A percentile compares a stretch with the other conserved stretches of the same genome.
Conservation (phyloP, 169 alveolate species). For the Cytauxzoon felis region DNA sequence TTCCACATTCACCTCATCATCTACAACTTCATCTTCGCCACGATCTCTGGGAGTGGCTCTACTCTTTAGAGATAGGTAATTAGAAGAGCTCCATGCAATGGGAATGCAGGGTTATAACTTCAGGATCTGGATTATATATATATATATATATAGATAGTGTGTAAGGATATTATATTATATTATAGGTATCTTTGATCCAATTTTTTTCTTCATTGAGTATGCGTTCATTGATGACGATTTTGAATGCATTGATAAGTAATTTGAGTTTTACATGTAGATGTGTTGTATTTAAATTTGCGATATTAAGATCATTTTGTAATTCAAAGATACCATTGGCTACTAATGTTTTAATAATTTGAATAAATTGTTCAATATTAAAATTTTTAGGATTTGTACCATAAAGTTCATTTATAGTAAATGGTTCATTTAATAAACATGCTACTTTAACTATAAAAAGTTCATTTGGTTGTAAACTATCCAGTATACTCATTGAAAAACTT, state of each 20-base stretch:
- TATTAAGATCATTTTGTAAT: background rate
- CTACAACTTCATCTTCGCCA: too few species aligned
- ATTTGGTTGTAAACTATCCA: constrained; percentile 37
- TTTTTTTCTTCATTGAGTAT: constrained; percentile 33
- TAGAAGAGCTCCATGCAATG: too few species aligned
- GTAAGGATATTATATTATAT: too few species aligned
- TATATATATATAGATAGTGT: too few species aligned
- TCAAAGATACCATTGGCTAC: constrained; percentile 29
- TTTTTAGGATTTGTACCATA: constrained; percentile 30
- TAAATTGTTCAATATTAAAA: constrained; percentile 17
- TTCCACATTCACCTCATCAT: too few species aligned
- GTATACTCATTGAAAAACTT: constrained; percentile 32
- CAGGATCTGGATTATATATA: too few species aligned
- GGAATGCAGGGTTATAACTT: too few species aligned
- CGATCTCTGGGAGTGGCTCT: too few species aligned
- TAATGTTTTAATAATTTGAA: constrained; percentile 10
- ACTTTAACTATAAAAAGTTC: constrained; percentile 48
- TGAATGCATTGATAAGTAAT: constrained; percentile 19
- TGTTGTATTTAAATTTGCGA: constrained; percentile 2
- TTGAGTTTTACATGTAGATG: constrained; percentile 16
- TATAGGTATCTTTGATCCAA: constrained; percentile 29
- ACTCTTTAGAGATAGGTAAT: too few species aligned
- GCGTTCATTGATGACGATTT: constrained; percentile 17
- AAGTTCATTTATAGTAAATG: constrained; percentile 12
- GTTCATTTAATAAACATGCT: constrained; percentile 20